These are phyloP conservation scores for Talaromyces nanjingensis DNA, from an alignment of 495 filamentous ascomycete genomes.

Conservation along the genomic window DNA sequence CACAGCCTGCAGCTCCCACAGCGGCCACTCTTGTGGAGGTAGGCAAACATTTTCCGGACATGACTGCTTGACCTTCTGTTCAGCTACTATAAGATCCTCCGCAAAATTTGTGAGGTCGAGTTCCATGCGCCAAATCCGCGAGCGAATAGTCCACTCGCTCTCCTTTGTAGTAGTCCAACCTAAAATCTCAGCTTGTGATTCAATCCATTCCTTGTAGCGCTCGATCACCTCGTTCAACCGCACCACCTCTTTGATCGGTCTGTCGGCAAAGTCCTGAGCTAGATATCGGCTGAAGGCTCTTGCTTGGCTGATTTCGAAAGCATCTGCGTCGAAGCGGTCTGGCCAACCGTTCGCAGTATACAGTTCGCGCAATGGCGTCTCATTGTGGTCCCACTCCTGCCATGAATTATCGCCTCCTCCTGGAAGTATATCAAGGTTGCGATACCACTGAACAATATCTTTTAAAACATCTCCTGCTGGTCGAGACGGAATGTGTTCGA, in stretches of 20 bases:
- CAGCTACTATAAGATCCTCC: neutral
- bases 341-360: conserved; percentile 1
- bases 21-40: neutral
- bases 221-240: neutral
- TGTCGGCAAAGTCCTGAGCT: neutral
- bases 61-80: neutral
- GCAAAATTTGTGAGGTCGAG: neutral
- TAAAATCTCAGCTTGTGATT: neutral
- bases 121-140: neutral
- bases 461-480: neutral
- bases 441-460: neutral
- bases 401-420: neutral
- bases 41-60: neutral
- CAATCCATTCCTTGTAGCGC: neutral
- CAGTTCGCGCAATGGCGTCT: neutral
- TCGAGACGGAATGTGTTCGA: neutral
- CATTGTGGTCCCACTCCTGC: neutral
- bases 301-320: neutral
- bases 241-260: neutral
- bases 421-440: neutral
- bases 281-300: neutral
- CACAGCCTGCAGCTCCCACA: neutral
- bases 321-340: conserved; percentile 5
- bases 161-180: neutral
- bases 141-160: neutral